Evolutionary conservation across 2,329 filamentous ascomycete genomes (phyloP), one percentile per base, ranked within the genome.

Genomic region (Sporothrix curviconia): DNA sequence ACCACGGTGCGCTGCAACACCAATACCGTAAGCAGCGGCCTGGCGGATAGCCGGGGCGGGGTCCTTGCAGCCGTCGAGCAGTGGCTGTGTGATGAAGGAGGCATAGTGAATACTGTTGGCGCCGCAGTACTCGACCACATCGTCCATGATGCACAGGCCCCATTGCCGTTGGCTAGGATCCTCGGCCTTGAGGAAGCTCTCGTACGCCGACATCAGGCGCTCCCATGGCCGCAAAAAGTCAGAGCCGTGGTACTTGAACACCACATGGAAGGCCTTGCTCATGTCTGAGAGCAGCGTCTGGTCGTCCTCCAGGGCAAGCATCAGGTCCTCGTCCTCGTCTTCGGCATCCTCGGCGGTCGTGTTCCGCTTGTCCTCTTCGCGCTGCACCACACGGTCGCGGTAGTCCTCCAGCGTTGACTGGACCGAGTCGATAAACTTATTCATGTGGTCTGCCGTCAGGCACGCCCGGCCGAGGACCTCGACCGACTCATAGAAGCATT

Each of bases 261-360:
- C 90, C 60, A 91, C 92, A 74, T 99, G 94, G 81, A 95, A 99
- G 0, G 94, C 92, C 78, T 99, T 99, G 83, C 99, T 99, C 94
- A 99, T 99, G 69, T 99, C 94, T 1, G 92, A 96, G 43, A 99
- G 81, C 17, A 99, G 80, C 22, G 91, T 96, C 73, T 97, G 92
- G 69, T 99, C 94, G 65, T 99, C 94, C 71, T 99, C 94, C 49
- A 99, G 92, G 12, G 92, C 94, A 65, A 95, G 87, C 32, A 95
- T 79, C 44, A 86, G 83, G 54, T 96, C 92, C 65, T 96, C 89
- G 15, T 86, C 86, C 59, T 94, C 54, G 66, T 96, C 92, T 63
- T 96, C 92, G 15, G 87, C 92, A 58, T 97, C 92, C 55, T 95
- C 91, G 3, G 85, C 84, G 22, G 92, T 88, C 12, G 74, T 75